Evolutionary conservation across 2,329 filamentous ascomycete species (phyloP), one percentile per base, ranked within the genome.

Genomic region (Ascochyta pisi): DNA sequence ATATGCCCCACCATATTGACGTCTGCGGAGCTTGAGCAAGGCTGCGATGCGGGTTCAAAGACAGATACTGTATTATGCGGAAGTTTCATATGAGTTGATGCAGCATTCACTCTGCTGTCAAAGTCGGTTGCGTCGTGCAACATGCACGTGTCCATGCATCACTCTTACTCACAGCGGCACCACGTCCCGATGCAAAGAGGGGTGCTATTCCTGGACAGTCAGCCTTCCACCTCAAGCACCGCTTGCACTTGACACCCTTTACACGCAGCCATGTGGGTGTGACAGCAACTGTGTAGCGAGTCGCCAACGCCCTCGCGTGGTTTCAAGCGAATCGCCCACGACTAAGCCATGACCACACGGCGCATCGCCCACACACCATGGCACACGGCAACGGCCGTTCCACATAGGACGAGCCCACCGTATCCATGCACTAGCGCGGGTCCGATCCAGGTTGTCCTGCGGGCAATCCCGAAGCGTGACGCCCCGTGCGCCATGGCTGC

Each of bases 401-500:
- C 19, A 43, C 40, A 35, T 27, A 24, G 12, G 13, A 24, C 23
- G 16, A 35, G 39, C 29, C 39, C 46, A 41, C 29, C 41, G 16
- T 29, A 34, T 29, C 40, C 46, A 35, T 16, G 40, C 41, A 27
- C 34, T 50, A 43, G 47, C 47, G 47, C 42, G 35, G 37, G 34
- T 55, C 46, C 40, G 46, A 46, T 33, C 29, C 16, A 34, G 16
- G 16, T 24, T 24, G 15, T 31, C 52, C 45, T 41, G 52, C 52
- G 52, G 52, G 40, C 45, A 44, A 45, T 54, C 52, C 52, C 52
- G 52, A 45, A 41, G 45, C 41, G 41, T 45, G 34, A 16, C 34
- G 40, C 26, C 23, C 51, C 34, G 45, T 44, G 29, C 46, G 41
- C 45, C 29, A 29, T 50, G 46, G 45, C 46, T 45, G 46, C 22